Evolutionary conservation across 768 basidiomycete species (phyloP).

Genomic region (Cubamyces lactineus): DNA sequence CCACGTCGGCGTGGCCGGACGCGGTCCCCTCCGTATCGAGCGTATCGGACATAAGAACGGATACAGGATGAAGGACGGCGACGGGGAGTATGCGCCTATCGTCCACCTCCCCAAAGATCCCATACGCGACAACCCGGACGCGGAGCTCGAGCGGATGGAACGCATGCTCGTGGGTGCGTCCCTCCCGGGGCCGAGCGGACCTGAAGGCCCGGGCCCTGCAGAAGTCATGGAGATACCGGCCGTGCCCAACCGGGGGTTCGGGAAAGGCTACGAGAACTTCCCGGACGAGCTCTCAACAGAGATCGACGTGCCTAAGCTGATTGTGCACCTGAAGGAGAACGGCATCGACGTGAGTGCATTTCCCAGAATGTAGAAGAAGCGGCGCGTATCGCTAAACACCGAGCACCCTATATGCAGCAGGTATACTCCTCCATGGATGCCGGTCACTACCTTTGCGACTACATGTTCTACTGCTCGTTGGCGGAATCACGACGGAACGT

Average conservation of each 20-base stretch:
- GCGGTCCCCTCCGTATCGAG: constrained; percentile 67
- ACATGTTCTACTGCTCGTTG: constrained; percentile 75
- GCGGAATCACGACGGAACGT: constrained; percentile 60
- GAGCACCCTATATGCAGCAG: constrained; percentile 43
- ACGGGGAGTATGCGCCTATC: constrained; percentile 56
- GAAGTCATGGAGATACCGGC: constrained; percentile 25
- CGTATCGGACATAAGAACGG: constrained; percentile 65
- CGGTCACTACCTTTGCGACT: constrained; percentile 77
- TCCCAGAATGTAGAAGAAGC: neutral
- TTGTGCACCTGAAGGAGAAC: constrained; percentile 55
- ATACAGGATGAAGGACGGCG: constrained; percentile 69
- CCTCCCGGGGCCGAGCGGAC: constrained; percentile 7
- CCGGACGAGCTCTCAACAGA: constrained; percentile 61
- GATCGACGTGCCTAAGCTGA: constrained; percentile 59
- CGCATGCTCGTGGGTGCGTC: constrained; percentile 41
- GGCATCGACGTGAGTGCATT: constrained; percentile 47
- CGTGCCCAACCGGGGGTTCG: constrained; percentile 34
- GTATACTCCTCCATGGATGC: constrained; percentile 77
- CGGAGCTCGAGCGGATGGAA: constrained; percentile 41
- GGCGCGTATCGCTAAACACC: neutral
- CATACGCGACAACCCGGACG: constrained; percentile 42
- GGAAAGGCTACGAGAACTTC: constrained; percentile 53
- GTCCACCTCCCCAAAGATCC: constrained; percentile 42
- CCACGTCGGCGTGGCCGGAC: constrained; percentile 69
- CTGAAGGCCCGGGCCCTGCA: constrained; percentile 14